Evolutionary conservation across 495 filamentous ascomycete species (phyloP).

Genomic region (Penicillium maclennaniae): DNA sequence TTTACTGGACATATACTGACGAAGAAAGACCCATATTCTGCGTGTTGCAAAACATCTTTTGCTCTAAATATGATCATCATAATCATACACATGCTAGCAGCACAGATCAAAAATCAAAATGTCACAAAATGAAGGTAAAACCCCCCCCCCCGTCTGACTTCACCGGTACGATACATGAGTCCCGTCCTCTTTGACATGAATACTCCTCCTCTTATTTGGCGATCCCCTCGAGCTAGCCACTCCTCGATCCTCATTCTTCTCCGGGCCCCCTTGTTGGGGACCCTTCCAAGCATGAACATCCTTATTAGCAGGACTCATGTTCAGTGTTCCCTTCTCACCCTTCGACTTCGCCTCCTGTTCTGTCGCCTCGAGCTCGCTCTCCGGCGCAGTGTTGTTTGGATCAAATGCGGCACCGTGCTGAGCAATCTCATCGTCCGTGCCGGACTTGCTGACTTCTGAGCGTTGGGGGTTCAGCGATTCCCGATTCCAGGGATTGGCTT

Average conservation of each 20-base stretch:
- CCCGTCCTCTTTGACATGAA: slow-evolving; percentile 30
- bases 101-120: not conserved
- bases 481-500: slow-evolving; percentile 46
- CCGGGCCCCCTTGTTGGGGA: slow-evolving; percentile 45
- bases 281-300: slow-evolving; percentile 51
- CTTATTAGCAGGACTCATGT: slow-evolving; percentile 58
- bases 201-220: slow-evolving; percentile 42
- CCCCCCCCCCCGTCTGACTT: not conserved
- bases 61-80: no score
- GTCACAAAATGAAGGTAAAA: not conserved
- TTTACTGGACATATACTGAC: not conserved
- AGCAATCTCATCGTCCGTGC: slow-evolving; percentile 53
- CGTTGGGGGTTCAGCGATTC: slow-evolving; percentile 50
- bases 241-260: slow-evolving; percentile 36
- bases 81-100: not conserved
- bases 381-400: slow-evolving; percentile 54
- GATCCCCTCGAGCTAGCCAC: slow-evolving; percentile 45
- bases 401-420: slow-evolving; percentile 53
- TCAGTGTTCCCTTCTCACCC: slow-evolving; percentile 43
- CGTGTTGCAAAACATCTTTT: not conserved
- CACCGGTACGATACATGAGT: slow-evolving; percentile 26
- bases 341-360: slow-evolving; percentile 29
- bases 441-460: slow-evolving; percentile 56
- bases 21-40: not conserved
- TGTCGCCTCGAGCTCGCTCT: slow-evolving; percentile 45